Base-by-base conservation (phyloP, 2,329 filamentous ascomycete genomes). In the Alternaria hordeiaustralica region DNA sequence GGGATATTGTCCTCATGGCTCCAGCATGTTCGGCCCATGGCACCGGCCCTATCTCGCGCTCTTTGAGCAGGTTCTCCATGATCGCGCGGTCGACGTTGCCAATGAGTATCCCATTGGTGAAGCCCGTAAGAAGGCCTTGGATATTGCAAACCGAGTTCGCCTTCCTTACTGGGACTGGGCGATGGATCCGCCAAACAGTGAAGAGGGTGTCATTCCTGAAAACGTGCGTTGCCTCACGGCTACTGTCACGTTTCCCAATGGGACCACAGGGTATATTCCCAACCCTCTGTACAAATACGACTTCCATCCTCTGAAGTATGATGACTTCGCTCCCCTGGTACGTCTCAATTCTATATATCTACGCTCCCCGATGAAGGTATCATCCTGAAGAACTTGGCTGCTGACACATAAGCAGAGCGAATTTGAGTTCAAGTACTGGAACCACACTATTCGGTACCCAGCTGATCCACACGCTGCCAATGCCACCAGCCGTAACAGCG, bases 91-190 rank as follows among this genome's bases (percentile, higher is more conserved):
- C 2, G 71, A 76, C 8, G 66, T 78, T 28, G 75, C 74, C 7
- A 73, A 75, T 5, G 72, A 75, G 49, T 72, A 74, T 47, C 68
- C 74, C 6, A 61, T 45, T n/a, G 75, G 74, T 6, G 58, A 69
- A 12, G 61, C 69, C 53, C 66, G 70, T 45, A 58, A 71, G 28
- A 73, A 66, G 28, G 74, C 74, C n/a, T 63, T 71, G 47, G 49
- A 62, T 4, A 58, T 69, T 20, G 76, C 75, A 2, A 60, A 71
- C 23, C 72, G 64, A 44, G 64, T 77, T 18, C 74, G 77, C 2
- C 58, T 78, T n/a, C 75, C 76, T 9, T 78, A 77, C 62, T 78
- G 74, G 75, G 76, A 79, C 60, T 79, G 76, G 77, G 76, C 75
- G 0, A 68, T 73, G 23, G 60, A 74, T 41, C 72, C 75, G 3